Evolutionary conservation across 225 moss, liverwort and hornwort species (phyloP), one percentile per base, ranked within the genome.

Genomic region (Takakia lepidozioides): DNA sequence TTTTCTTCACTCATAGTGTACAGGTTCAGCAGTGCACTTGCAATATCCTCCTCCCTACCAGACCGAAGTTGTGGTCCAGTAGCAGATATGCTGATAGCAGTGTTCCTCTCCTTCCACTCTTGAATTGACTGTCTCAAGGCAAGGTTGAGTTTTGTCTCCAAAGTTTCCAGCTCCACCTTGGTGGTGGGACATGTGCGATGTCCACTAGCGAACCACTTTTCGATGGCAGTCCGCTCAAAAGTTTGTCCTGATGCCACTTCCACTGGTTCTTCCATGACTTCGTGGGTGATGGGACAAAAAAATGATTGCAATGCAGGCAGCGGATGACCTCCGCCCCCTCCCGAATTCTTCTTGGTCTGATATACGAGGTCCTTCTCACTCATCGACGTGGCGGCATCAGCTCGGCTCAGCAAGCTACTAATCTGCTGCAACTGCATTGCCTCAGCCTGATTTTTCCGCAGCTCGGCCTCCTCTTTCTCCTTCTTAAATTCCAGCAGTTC

Each of bases 211-310:
- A 95, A 95, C 93, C 93, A 95, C 19, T 69, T 86, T 60, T 84
- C 66, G 10, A 95, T 95, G 8, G 93, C 93, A 44, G 48, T 19
- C 32, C 72, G 50, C 61, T 95, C 93, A 44, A 84, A 95, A 0
- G 86, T 95, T 47, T 90, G 93, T 8, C 89, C 89, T 1, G 93
- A 95, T 3, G 78, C 83, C 5, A 95, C 82, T 51, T 95, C 93
- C 7, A 89, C 93, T 7, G 93, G 93, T 52, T 89, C 89, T 51
- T 84, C 84, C 93, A 95, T 95, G 14, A 95, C 86, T 29, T 90
- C 89, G 41, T 67, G 69, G 5, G 93, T 90, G 29, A 95, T 95
- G 2, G 89, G 93, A 54, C 93, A 95, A 55, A 52, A 83, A 29
- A 95, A 95, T 10, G 89, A 89, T 43, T 87, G 86, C 74, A 95